Evolutionary conservation across 2,329 filamentous ascomycete species (phyloP), one percentile per base, ranked within the genome.

Genomic region (Claviceps cyperi): DNA sequence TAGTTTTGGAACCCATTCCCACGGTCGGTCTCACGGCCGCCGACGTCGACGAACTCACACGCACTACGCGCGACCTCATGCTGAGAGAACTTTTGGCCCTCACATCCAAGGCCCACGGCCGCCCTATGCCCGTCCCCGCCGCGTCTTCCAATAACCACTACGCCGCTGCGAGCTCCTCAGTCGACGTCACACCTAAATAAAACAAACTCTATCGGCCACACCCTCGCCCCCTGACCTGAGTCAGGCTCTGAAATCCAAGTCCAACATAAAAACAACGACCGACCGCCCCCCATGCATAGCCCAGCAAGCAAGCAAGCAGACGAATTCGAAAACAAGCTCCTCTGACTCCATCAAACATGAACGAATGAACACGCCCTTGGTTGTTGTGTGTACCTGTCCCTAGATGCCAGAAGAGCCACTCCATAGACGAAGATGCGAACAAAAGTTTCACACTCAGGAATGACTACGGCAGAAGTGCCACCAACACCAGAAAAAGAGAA

Each of bases 1-100:
- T 55, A 86, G 86, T 95, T 21, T 72, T 95, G 49, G 79, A 86
- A 59, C 86, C 89, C 2, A 89, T 96, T 54, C 73, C 80, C 46
- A 96, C 89, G 11, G 75, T 78, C 55, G 80, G 79, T 49, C 74
- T 94, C 55, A 86, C 78, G 17, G 53, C 83, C 22, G 80, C 81
- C 48, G 88, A 95, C 63, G 86, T 95, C 49, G 84, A 92, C 57
- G 76, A 78, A 52, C 70, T 95, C 43, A 76, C 83, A 47, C 72
- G 74, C 50, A 75, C 75, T 49, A 86, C 83, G 2, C 77, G 82
- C 51, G 83, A 88, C 19, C 66, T 80, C 48, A 94, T 95, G 88
- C 74, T 90, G 54, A 74, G 76, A 56, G 83, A 83, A 60, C 68
- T 83, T 41, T 55, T 78, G 17, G 59, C 62, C 35, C 66, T 83